Conservation (phyloP, 139 green algal genomes). For the Asterochloris erici region DNA sequence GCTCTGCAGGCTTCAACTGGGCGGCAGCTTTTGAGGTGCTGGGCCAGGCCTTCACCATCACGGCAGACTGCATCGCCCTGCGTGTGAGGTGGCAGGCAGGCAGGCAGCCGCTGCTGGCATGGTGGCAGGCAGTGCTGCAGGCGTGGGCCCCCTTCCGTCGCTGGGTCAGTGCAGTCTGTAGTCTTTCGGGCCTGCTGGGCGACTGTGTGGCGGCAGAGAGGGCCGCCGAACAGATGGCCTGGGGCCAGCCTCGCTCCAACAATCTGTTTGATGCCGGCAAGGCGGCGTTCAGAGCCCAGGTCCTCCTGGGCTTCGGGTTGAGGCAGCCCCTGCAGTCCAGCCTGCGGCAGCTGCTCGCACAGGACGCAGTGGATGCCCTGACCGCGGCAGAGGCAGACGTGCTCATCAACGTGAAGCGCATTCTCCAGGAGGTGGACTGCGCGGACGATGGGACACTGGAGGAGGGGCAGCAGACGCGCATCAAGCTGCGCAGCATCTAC, state of each 20-base stretch:
- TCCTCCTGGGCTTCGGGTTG: background rate
- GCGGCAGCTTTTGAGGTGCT: too few species aligned
- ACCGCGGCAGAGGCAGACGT: background rate
- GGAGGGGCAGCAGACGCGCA: background rate
- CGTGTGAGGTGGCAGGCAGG: too few species aligned
- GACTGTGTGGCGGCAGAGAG: constrained; percentile 9
- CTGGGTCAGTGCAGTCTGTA: background rate
- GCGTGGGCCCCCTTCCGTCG: background rate
- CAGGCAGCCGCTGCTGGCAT: too few species aligned
- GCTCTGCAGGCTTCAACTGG: too few species aligned
- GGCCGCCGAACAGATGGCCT: constrained; percentile 9
- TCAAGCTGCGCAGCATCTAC: background rate
- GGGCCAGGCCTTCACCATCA: too few species aligned
- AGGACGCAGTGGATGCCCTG: background rate
- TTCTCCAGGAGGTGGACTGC: constrained; percentile 13
- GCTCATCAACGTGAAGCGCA: background rate
- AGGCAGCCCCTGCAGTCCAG: background rate
- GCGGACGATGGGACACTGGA: constrained; percentile 7
- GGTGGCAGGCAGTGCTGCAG: constrained; percentile 2
- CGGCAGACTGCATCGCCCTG: too few species aligned
- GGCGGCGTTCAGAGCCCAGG: constrained; percentile 6
- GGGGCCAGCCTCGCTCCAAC: background rate
- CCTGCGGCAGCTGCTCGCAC: background rate
- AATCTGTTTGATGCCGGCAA: constrained; percentile 8
- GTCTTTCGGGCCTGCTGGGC: background rate